Evolutionary conservation across 2,329 filamentous ascomycete species (phyloP), one percentile per base, ranked within the genome.

Genomic region (Magnaporthiopsis poae): DNA sequence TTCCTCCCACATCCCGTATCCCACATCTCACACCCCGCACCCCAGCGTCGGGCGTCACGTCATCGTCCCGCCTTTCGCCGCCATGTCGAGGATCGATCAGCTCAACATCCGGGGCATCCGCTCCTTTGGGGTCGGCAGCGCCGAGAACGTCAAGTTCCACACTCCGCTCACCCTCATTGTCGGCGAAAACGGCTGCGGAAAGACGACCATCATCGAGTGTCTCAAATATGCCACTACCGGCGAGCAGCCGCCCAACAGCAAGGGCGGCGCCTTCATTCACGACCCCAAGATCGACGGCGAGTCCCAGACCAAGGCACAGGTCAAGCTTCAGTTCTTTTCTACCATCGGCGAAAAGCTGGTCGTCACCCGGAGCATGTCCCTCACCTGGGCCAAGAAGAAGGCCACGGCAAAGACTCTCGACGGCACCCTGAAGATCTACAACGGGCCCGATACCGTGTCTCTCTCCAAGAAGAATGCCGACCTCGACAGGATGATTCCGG

Each of bases 181-280:
- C 67, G 95, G 95, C 67, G 91, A 92, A 78, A 99, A 99, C 80
- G 95, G 95, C 66, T 98, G 94, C 0, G 95, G 95, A 69, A 99
- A 99, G 80, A 99, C 95, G 71, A 98, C 95, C 67, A 96, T 99
- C 74, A 99, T 99, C 78, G 95, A 99, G 78, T 96, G 92, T 76
- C 89, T 99, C 74, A 97, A 97, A 75, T 99, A 97, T 87, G 93
- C 91, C 65, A 97, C 96, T 25, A 97, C 93, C 9, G 96, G 95
- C 67, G 90, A 96, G 73, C 85, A 96, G 63, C 95, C 95, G 1
- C 92, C 95, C 39, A 96, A 97, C 80, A 93, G 89, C 80, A 90
- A 88, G 71, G 90, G 90, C 35, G 93, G 92, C 39, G 93, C 94
- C 64, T 99, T 98, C 76, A 92, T 99, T 69, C 94, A 99, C 76